Percentiles rank a stretch among this genome's conserved stretches.
Evolutionary conservation across 2,329 filamentous ascomycete species (phyloP).

Genomic region (Neopestalotiopsis clavispora): DNA sequence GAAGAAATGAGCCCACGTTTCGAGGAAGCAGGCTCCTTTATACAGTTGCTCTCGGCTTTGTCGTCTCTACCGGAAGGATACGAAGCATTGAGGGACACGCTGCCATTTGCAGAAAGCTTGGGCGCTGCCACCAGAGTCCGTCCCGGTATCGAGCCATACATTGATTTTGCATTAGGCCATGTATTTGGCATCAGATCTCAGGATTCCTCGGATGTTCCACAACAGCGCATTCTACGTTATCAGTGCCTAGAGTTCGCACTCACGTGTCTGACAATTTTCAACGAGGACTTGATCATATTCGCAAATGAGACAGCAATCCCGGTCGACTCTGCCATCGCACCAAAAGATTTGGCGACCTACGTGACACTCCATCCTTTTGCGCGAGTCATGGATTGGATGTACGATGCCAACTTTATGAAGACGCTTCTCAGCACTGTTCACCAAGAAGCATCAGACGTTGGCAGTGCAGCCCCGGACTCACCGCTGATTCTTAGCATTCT

Average conservation of each 20-base stretch:
- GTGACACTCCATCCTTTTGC: slow-evolving; percentile 89
- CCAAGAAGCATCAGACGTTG: slow-evolving; percentile 74
- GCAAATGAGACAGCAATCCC: slow-evolving; percentile 78
- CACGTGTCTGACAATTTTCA: slow-evolving; percentile 83
- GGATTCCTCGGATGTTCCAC: slow-evolving; percentile 69
- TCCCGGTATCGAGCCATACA: slow-evolving; percentile 88
- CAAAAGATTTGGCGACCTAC: slow-evolving; percentile 79
- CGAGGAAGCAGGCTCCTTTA: slow-evolving; percentile 85
- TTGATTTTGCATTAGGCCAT: slow-evolving; percentile 86
- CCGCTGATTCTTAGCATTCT: slow-evolving; percentile 81
- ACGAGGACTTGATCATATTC: slow-evolving; percentile 88
- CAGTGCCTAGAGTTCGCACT: slow-evolving; percentile 85
- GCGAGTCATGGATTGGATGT: slow-evolving; percentile 97
- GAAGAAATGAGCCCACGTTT: slow-evolving; percentile 78
- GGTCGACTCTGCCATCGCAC: slow-evolving; percentile 75
- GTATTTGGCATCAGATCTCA: slow-evolving; percentile 72
- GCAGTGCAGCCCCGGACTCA: slow-evolving; percentile 75
- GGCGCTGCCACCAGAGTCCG: slow-evolving; percentile 75
- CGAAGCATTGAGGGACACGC: slow-evolving; percentile 69
- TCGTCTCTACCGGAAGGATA: slow-evolving; percentile 68
- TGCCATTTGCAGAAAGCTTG: slow-evolving; percentile 87
- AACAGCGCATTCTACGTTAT: slow-evolving; percentile 75
- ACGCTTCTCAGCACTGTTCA: slow-evolving; percentile 80
- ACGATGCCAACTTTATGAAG: slow-evolving; percentile 86
- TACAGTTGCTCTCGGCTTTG: slow-evolving; percentile 76